Base-by-base conservation (phyloP, 2,329 filamentous ascomycete species). In the Orbilia ellipsospora region DNA sequence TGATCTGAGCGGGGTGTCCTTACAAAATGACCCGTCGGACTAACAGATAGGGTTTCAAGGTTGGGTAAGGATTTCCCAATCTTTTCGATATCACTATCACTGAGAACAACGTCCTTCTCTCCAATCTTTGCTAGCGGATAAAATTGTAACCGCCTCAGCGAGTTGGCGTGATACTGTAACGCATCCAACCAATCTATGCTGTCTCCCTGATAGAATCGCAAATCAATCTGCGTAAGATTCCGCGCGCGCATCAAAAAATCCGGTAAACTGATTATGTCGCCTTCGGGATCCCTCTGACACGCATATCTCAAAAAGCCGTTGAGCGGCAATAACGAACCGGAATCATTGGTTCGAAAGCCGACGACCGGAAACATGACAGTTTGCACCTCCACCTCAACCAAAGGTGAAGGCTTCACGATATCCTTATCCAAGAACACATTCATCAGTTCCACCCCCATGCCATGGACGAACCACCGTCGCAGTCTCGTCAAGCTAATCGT, bases 1-100 rank as follows among this genome's bases (percentile, higher is more conserved):
- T 23, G 23, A 23, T 23, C 23, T 4, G 2, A 23, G 23, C 2
- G 23, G 23, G 44, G 44, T 10, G 16, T 4, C 7, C 65, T 62
- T 69, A 69, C 65, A 15, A 62, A 31, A 36, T 4, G 5, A n/a
- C 15, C 8, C 2, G 2, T 18, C 28, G 56, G 45, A 26, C 15
- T 56, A 6, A 69, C 18, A 2, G 65, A 62, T 13, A 69, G 18
- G 36, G 48, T 61, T 26, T 69, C 65, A 31, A 69, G 16, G 2
- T 56, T 56, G 15, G 16, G 48, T n/a, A 52, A 16, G 3, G 13
- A 56, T 28, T 15, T 69, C 4, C 65, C 65, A 7, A 69, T 15
- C 20, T 28, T 44, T 36, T 69, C 65, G 13, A 69, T 20, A 4
- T 62, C 56, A 28, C 40, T 23, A 3, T 23, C 50, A 2, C 31